Conservation (phyloP, 129 eudicot species). For the Ambrosia trifida region DNA sequence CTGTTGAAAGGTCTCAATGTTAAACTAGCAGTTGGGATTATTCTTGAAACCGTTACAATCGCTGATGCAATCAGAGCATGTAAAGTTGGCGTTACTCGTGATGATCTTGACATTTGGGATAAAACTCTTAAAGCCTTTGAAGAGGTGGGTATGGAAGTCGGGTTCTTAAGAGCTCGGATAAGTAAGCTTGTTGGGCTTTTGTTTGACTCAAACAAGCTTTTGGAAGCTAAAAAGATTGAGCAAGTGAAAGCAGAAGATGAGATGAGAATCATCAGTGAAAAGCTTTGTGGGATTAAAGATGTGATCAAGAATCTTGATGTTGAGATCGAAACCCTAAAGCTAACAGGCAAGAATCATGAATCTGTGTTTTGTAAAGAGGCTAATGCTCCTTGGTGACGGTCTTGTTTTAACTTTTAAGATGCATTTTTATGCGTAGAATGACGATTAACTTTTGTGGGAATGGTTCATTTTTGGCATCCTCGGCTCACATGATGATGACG, state of each 20-base stretch:
- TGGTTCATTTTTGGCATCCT: conserved; percentile 5
- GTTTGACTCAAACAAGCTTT: conserved; percentile 33
- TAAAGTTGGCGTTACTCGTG: conserved; percentile 31
- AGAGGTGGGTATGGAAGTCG: conserved; percentile 66
- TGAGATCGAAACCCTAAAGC: conserved; percentile 48
- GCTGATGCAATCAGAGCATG: conserved; percentile 66
- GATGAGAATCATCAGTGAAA: conserved; percentile 31
- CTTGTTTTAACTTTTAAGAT: background rate
- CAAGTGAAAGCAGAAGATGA: conserved; percentile 43
- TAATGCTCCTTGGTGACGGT: conserved; percentile 59
- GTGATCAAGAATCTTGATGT: conserved; percentile 38
- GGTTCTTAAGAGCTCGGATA: conserved; percentile 50
- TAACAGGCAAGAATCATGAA: conserved; percentile 36
- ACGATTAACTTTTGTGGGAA: background rate
- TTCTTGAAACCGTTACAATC: conserved; percentile 61
- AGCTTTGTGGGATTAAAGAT: conserved; percentile 35
- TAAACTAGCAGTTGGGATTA: conserved; percentile 56
- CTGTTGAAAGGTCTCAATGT: conserved; percentile 56
- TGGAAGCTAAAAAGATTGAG: conserved; percentile 43
- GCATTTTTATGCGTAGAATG: background rate
- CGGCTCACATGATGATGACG: background rate
- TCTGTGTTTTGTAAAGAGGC: conserved; percentile 45
- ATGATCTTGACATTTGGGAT: conserved; percentile 57
- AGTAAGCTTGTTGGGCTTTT: conserved; percentile 39
- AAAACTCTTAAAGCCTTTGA: conserved; percentile 64